Conservation (phyloP, 371 early-diverging fungal species). For the Catenaria anguillulae region DNA sequence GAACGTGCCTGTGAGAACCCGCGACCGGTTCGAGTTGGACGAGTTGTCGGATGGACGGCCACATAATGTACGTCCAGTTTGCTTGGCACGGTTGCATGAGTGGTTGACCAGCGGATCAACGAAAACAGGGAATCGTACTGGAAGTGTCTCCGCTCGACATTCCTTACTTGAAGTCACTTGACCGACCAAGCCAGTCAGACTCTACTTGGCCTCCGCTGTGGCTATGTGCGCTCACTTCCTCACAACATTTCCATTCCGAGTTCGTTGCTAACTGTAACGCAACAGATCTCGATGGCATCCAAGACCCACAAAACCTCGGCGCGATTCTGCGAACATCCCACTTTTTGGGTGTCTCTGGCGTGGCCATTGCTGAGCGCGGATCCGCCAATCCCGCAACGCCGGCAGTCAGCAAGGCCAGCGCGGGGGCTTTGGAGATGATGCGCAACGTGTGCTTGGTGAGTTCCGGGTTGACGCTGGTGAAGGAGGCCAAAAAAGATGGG, state of each 20-base stretch:
- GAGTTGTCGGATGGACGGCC: not conserved
- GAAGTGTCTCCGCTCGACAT: not conserved
- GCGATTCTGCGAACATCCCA: conserved; percentile 4
- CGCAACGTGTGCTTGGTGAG: not conserved
- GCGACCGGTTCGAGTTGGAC: not conserved
- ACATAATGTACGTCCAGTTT: not conserved
- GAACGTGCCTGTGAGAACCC: not conserved
- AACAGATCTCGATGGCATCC: not conserved
- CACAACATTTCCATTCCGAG: not conserved
- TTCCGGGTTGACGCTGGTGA: not conserved
- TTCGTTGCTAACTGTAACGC: no score
- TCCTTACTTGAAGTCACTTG: no score
- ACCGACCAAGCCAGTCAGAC: not conserved
- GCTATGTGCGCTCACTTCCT: not conserved
- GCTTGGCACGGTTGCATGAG: not conserved
- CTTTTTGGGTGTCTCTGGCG: not conserved
- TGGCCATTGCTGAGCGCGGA: not conserved
- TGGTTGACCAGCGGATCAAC: not conserved
- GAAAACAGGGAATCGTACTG: not conserved
- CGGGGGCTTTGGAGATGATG: not conserved
- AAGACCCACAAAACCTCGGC: conserved; percentile 7
- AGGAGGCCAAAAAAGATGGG: no score
- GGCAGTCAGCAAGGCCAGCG: not conserved
- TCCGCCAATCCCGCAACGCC: not conserved
- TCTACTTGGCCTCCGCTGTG: not conserved